Percentiles rank a stretch among this genome's conserved stretches.
phyloP scores from a whole-genome alignment of 352 stramenopile genomes.

The Phytophthora citrophthora region DNA sequence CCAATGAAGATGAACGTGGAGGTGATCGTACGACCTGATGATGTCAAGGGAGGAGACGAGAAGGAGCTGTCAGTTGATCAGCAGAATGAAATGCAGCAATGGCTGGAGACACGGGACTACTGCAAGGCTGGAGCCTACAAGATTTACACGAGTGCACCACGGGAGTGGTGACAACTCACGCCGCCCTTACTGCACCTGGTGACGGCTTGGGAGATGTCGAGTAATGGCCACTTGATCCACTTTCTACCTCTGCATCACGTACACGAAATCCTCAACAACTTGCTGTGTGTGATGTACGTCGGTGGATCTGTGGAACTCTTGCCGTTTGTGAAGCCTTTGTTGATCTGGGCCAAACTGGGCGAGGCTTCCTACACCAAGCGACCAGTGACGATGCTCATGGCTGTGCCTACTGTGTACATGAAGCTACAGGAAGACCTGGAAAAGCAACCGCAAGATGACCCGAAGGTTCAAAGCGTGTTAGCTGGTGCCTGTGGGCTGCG shows the following conservation, averaged over 20 bases:
- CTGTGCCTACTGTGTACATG: too few relatives aligned
- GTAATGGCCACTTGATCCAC: slow-evolving; percentile 84
- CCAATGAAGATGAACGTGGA: slow-evolving; percentile 26
- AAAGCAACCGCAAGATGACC: too few relatives aligned
- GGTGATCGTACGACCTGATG: slow-evolving; percentile 35
- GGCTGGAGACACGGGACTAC: slow-evolving; percentile 34
- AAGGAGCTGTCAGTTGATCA: slow-evolving; percentile 19
- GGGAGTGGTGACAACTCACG: slow-evolving; percentile 82
- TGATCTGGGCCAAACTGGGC: too few relatives aligned
- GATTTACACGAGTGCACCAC: slow-evolving; percentile 90
- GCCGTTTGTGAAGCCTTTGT: too few relatives aligned
- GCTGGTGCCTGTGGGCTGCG: too few relatives aligned
- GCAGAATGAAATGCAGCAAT: slow-evolving; percentile 36
- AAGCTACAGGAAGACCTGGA: too few relatives aligned
- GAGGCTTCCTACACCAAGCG: too few relatives aligned
- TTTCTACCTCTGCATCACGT: slow-evolving; percentile 92
- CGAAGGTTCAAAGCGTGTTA: too few relatives aligned
- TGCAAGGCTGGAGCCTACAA: slow-evolving; percentile 49
- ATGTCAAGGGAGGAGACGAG: slow-evolving; percentile 14
- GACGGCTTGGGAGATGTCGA: slow-evolving; percentile 83
- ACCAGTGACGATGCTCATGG: too few relatives aligned
- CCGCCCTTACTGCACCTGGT: slow-evolving; percentile 71
- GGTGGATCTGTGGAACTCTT: too few relatives aligned
- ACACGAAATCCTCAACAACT: slow-evolving; percentile 92
- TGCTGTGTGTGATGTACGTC: too few relatives aligned